Percentiles rank a stretch among this genome's conserved stretches.
Conservation (phyloP, 2,329 filamentous ascomycete genomes). For the Sarocladiaceae sp. region DNA sequence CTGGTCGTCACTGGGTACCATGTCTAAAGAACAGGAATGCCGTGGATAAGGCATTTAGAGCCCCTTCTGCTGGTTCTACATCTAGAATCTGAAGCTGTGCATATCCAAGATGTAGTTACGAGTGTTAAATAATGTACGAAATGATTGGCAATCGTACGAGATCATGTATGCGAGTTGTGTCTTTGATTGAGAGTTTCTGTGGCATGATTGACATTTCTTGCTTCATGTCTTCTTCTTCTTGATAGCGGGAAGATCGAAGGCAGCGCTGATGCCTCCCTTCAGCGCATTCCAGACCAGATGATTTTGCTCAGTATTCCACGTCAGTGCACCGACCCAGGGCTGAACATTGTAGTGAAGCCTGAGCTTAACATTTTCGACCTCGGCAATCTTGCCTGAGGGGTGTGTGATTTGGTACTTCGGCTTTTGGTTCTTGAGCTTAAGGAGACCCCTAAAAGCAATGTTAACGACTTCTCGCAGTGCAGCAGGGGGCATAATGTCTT, state of each 20-base stretch:
- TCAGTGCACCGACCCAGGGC: conserved; percentile 87
- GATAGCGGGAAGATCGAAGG: conserved; percentile 61
- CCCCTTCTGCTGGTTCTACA: too few relatives aligned
- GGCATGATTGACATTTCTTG: too few relatives aligned
- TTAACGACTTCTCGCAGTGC: conserved; percentile 5
- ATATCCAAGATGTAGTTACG: not conserved
- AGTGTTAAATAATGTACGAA: not conserved
- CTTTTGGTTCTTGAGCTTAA: conserved; percentile 77
- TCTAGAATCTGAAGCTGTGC: not conserved
- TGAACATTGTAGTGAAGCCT: conserved; percentile 94
- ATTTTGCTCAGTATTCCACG: conserved; percentile 67
- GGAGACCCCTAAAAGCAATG: conserved; percentile 53
- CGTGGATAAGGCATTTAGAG: too few relatives aligned
- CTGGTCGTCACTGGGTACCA: not conserved
- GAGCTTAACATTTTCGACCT: conserved; percentile 69
- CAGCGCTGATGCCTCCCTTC: conserved; percentile 58
- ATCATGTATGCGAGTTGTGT: too few relatives aligned
- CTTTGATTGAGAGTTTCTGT: too few relatives aligned
- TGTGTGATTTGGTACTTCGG: conserved; percentile 98
- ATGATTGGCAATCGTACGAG: too few relatives aligned
- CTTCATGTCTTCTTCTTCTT: conserved; percentile 41
- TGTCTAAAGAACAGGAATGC: too few relatives aligned
- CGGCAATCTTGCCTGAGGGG: conserved; percentile 72
- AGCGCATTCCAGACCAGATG: conserved; percentile 58
- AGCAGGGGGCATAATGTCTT: conserved; percentile 12